Percentiles rank a stretch among this genome's conserved stretches.
phyloP scores from a whole-genome alignment of 2,329 filamentous ascomycete species.

The Alternaria panax region DNA sequence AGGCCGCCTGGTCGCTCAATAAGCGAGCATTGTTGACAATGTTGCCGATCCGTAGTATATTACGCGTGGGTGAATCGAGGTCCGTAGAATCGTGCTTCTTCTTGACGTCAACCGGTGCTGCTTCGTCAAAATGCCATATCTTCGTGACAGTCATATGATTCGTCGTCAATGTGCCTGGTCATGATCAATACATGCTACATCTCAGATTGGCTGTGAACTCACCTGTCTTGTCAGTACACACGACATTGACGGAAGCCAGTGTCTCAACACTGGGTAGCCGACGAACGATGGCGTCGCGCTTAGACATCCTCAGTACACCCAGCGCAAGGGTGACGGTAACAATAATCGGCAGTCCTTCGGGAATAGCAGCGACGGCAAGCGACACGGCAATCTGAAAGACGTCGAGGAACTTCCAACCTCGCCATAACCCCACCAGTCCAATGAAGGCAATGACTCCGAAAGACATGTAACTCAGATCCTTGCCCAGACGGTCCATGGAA shows the following conservation, averaged over 20 bases:
- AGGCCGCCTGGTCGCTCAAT: constrained; percentile 73
- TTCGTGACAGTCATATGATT: constrained; percentile 99
- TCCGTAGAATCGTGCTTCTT: constrained; percentile 61
- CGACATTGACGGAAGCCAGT: constrained; percentile 97
- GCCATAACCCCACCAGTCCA: constrained; percentile 85
- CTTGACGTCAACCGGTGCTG: constrained; percentile 63
- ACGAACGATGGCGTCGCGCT: constrained; percentile 91
- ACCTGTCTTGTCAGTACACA: constrained; percentile 98
- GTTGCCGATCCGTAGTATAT: constrained; percentile 89
- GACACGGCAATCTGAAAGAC: constrained; percentile 99
- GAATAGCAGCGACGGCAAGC: constrained; percentile 93
- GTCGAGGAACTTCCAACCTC: constrained; percentile 87
- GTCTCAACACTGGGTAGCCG: constrained; percentile 97
- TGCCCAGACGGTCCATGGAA: constrained; percentile 96
- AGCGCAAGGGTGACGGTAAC: constrained; percentile 96
- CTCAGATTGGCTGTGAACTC: constrained; percentile 17
- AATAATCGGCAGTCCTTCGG: constrained; percentile 95
- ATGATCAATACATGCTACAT: constrained; percentile 2
- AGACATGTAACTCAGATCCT: constrained; percentile 95
- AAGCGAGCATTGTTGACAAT: constrained; percentile 94
- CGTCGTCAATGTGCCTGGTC: constrained; percentile 82
- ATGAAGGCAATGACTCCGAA: constrained; percentile 95
- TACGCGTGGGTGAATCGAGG: constrained; percentile 76
- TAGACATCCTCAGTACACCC: constrained; percentile 95
- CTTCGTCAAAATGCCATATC: constrained; percentile 89